Conservation (phyloP, 2,329 filamentous ascomycete species). For the Dothistroma pini region DNA sequence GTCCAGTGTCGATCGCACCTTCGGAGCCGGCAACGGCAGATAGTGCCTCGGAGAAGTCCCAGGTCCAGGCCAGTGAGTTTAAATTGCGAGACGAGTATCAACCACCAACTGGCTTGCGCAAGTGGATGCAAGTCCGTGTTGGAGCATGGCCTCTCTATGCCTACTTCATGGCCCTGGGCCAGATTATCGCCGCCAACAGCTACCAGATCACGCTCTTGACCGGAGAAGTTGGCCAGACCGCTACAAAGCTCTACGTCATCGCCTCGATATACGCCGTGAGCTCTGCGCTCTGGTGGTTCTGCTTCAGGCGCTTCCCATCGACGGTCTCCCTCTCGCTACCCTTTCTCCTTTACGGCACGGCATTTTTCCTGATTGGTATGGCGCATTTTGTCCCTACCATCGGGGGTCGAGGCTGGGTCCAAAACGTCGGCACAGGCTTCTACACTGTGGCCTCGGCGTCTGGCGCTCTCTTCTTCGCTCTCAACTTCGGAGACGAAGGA, state of each 20-base stretch:
- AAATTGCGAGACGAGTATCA: constrained; percentile 52
- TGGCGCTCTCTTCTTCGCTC: constrained; percentile 61
- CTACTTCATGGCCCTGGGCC: constrained; percentile 57
- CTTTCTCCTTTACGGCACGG: constrained; percentile 59
- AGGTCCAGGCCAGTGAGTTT: constrained; percentile 41
- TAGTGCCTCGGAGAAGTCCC: constrained; percentile 24
- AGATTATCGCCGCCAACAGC: constrained; percentile 61
- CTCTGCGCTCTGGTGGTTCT: constrained; percentile 58
- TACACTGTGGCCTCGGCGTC: constrained; percentile 60
- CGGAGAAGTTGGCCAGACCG: constrained; percentile 56
- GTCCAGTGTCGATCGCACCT: constrained; percentile 10
- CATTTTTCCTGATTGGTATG: constrained; percentile 58
- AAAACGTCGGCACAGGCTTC: constrained; percentile 57
- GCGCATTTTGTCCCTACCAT: constrained; percentile 49
- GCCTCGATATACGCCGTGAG: constrained; percentile 56
- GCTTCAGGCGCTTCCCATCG: constrained; percentile 55
- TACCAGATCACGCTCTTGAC: constrained; percentile 64
- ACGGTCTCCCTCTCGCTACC: constrained; percentile 55
- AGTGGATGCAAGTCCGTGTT: constrained; percentile 53
- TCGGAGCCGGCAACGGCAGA: constrained; percentile 21
- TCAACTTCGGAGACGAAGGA: constrained; percentile 53
- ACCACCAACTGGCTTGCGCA: constrained; percentile 55
- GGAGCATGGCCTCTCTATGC: constrained; percentile 61
- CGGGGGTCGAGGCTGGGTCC: constrained; percentile 48
- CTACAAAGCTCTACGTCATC: constrained; percentile 56